Evolutionary conservation across 257 asterid species (phyloP).

Genomic region (Fraxinus excelsior): DNA sequence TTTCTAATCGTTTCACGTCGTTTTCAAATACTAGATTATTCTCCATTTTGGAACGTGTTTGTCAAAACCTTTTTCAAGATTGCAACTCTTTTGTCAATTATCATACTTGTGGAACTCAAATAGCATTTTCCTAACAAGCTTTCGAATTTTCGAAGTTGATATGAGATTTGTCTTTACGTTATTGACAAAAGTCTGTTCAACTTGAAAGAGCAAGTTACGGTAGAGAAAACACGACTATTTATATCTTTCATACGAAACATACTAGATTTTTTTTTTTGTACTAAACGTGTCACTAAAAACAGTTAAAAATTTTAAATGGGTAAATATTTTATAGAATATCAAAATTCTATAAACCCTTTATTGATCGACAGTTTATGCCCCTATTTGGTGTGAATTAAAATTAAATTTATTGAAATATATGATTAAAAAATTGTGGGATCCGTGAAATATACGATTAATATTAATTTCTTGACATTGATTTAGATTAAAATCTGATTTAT

Average conservation of each 20-base stretch:
- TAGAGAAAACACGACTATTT: too few species aligned
- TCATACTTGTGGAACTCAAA: slow-evolving; percentile 21
- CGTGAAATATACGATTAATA: too few species aligned
- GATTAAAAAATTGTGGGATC: too few species aligned
- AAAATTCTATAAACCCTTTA: background rate
- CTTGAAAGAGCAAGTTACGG: too few species aligned
- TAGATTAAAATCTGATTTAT: too few species aligned
- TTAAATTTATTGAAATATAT: too few species aligned
- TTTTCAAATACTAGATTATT: slow-evolving; percentile 19
- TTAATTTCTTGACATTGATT: too few species aligned
- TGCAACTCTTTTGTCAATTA: background rate
- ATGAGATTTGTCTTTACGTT: background rate
- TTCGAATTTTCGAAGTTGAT: background rate
- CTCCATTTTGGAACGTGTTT: slow-evolving; percentile 11
- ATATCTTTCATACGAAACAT: too few species aligned
- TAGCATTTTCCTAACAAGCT: background rate
- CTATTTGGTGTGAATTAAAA: too few species aligned
- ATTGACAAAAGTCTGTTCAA: background rate
- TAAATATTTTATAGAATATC: background rate
- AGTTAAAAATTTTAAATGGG: background rate
- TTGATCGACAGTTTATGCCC: background rate
- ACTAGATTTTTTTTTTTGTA: background rate
- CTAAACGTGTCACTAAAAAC: too few species aligned
- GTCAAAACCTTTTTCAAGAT: slow-evolving; percentile 1
- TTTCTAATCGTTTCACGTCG: slow-evolving; percentile 30